These are phyloP conservation scores for Moricandia arvensis DNA, from an alignment of 345 rosid genomes.

Conservation along the genomic window DNA sequence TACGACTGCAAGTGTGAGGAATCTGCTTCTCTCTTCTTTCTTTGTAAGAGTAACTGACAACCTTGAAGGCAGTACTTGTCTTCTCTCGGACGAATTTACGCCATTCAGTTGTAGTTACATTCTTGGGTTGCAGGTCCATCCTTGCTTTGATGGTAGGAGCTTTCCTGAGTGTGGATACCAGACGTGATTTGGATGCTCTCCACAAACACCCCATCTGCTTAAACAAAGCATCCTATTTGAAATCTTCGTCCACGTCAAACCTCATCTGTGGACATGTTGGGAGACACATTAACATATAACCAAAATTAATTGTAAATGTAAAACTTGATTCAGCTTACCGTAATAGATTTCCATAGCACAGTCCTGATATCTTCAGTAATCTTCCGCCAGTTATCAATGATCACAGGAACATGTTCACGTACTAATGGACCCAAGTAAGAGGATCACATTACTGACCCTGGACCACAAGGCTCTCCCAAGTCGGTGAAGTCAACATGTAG, in stretches of 20 bases:
- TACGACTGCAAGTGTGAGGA: neutral
- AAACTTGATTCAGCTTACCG: neutral
- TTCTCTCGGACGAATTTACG: neutral
- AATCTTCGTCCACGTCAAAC: neutral
- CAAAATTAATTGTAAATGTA: too few species aligned
- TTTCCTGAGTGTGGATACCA: neutral
- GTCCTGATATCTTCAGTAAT: neutral
- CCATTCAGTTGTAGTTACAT: neutral
- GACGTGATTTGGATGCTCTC: neutral
- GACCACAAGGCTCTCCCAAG: neutral
- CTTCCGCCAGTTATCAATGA: neutral
- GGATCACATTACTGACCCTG: neutral
- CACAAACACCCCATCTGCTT: neutral
- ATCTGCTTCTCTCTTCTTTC: neutral
- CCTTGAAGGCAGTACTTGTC: neutral
- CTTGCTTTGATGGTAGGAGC: neutral
- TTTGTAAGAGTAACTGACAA: neutral
- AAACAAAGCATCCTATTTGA: neutral
- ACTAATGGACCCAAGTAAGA: neutral
- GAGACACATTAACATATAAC: neutral
- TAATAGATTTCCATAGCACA: neutral
- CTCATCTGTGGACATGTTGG: neutral
- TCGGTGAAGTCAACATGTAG: neutral
- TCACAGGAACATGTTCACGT: neutral
- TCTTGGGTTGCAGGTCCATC: neutral